Evolutionary conservation across 1,284 basidiomycete genomes (phyloP), one percentile per base, ranked within the genome.

Genomic region (Xanthoconium separans): DNA sequence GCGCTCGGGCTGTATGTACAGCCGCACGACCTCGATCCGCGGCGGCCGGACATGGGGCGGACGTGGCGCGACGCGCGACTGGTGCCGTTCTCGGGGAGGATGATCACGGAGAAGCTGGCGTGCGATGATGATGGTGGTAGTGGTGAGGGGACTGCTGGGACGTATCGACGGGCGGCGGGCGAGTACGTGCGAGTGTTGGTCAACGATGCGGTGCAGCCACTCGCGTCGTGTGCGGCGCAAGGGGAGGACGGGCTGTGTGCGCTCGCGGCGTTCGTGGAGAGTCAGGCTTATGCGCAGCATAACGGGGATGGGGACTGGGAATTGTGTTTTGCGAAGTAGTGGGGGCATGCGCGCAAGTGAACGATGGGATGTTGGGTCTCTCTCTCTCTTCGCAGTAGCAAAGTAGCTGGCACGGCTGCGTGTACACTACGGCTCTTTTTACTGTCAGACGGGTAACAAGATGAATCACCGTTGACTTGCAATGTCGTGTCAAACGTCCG

Each of bases 1-100:
- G 85, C 89, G 0, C 66, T 93, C 51, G 88, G 89, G 4, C 72
- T 93, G 16, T 85, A 89, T 65, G 62, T 61, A 24, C 76, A 77
- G 54, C 44, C 58, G 22, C 72, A 76, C 57, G 20, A 58, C 8
- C 75, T 83, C 24, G 72, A 81, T 63, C 77, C 82, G 2, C 66
- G 61, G 5, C 46, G 55, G 6, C 74, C 74, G 1, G 71, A 81
- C 46, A 59, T 67, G 3, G 48, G 50, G 10, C 66, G 83, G 51
- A 80, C 74, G 9, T 91, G 86, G 85, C 62, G 76, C 2, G 70
- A 75, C 12, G 79, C 79, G 20, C 61, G 65, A 15, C 62, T 88
- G 61, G 81, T 85, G 8, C 83, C 87, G 16, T 89, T 89, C 65
- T 76, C 78, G 5, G 81, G 69, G 30, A 69, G 82, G 50, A 79